A percentile compares a stretch with the other conserved stretches of the same genome.
Evolutionary conservation across 345 rosid genomes (phyloP).

Genomic region (Conringia planisiliqua): DNA sequence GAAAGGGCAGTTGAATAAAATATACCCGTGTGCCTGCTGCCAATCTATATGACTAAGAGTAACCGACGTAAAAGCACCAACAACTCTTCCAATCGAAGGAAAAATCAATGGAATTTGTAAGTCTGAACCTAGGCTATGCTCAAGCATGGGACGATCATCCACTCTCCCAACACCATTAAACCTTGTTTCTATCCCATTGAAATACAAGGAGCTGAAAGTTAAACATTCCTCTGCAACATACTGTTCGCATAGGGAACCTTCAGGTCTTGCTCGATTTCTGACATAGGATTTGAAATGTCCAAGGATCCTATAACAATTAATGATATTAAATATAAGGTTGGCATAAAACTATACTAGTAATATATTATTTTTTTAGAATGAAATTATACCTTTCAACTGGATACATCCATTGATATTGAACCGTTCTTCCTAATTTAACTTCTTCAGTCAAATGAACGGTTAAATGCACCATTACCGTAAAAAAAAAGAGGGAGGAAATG

Average conservation of each 20-base stretch:
- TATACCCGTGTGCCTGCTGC: too few species aligned
- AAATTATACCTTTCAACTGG: too few species aligned
- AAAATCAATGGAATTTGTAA: not conserved
- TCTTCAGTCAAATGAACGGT: not conserved
- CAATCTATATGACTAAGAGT: too few species aligned
- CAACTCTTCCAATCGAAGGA: not conserved
- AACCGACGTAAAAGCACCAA: too few species aligned
- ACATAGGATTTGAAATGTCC: not conserved
- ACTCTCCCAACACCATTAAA: not conserved
- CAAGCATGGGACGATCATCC: not conserved
- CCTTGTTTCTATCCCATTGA: not conserved
- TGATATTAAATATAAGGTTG: too few species aligned
- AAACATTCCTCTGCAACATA: not conserved
- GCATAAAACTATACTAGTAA: too few species aligned
- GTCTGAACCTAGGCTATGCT: not conserved
- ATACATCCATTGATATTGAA: not conserved
- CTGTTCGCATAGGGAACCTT: not conserved
- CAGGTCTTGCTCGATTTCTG: not conserved
- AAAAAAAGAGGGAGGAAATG: not conserved
- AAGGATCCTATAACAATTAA: not conserved
- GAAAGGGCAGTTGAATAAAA: too few species aligned
- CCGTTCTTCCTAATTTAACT: too few species aligned
- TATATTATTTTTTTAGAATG: too few species aligned
- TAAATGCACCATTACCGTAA: not conserved
- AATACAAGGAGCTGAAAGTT: too few species aligned